A percentile compares a stretch with the other conserved stretches of the same genome.
phyloP scores from a whole-genome alignment of 208 protist genomes.

The Vickermania spadyakhi region DNA sequence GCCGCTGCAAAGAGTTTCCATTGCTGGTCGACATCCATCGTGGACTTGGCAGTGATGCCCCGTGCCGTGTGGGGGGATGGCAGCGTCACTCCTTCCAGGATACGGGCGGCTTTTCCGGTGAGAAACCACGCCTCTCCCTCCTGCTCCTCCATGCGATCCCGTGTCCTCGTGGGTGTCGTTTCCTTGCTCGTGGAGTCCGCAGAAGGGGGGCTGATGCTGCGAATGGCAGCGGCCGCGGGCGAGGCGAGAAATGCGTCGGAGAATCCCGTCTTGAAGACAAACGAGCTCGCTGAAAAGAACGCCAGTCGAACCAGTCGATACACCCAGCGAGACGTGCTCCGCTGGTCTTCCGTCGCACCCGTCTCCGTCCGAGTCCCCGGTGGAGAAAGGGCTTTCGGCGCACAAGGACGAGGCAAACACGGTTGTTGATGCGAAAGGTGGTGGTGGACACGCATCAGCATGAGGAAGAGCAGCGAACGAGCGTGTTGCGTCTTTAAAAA shows the following conservation, averaged over 20 bases:
- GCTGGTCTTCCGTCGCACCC: background rate
- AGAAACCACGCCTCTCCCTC: background rate
- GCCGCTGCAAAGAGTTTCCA: background rate
- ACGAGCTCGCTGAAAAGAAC: background rate
- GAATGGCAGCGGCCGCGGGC: background rate
- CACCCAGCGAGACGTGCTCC: background rate
- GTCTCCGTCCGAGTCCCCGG: background rate
- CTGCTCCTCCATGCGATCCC: no score
- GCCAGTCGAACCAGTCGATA: background rate
- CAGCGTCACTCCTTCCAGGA: background rate
- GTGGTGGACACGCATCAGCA: background rate
- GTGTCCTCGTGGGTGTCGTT: no score
- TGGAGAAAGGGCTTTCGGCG: no score
- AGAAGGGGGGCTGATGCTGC: background rate
- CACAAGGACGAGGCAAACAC: no score
- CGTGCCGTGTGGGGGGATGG: background rate
- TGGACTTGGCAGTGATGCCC: no score
- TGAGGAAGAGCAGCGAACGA: background rate
- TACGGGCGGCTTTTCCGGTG: background rate
- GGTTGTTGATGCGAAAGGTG: background rate
- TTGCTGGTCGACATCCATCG: background rate
- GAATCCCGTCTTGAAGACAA: background rate
- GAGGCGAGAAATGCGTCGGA: background rate
- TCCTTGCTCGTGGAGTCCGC: background rate
- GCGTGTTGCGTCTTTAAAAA: background rate